A percentile compares a stretch with the other conserved stretches of the same genome.
Conservation (phyloP, 257 asterid genomes). For the Mentha longifolia region DNA sequence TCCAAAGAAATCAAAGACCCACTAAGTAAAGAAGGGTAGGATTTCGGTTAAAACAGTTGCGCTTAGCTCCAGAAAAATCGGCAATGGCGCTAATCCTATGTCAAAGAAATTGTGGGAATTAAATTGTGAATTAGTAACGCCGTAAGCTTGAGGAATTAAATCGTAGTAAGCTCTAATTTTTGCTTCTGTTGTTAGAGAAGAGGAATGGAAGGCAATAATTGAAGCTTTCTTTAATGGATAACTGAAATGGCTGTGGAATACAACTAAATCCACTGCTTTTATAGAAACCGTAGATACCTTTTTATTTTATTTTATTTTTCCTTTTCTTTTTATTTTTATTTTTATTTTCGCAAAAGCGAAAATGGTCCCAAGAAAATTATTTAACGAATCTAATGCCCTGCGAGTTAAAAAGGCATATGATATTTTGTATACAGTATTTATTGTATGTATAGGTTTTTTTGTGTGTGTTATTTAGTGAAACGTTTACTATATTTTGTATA, state of each 20-base stretch:
- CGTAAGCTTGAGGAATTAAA: not conserved
- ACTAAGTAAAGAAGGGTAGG: slow-evolving; percentile 11
- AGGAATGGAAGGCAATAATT: slow-evolving; percentile 34
- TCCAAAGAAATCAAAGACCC: slow-evolving; percentile 20
- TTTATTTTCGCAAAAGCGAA: not conserved
- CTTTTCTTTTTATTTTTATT: too few species aligned
- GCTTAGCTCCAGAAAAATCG: slow-evolving; percentile 34
- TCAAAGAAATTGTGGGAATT: slow-evolving; percentile 2
- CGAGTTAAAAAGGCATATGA: not conserved
- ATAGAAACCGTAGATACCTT: slow-evolving; percentile 26
- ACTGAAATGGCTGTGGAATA: slow-evolving; percentile 21
- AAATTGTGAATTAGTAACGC: not conserved
- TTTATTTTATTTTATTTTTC: not conserved
- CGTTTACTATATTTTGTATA: too few species aligned
- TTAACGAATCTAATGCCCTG: not conserved
- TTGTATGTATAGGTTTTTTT: too few species aligned
- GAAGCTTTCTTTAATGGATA: slow-evolving; percentile 33
- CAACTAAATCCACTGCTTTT: slow-evolving; percentile 34
- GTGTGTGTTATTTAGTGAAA: too few species aligned
- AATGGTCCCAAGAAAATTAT: not conserved
- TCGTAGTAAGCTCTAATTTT: slow-evolving; percentile 9
- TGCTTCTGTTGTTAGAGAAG: not conserved
- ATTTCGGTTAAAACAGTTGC: slow-evolving; percentile 27
- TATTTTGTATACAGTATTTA: not conserved
- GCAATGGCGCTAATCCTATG: slow-evolving; percentile 32